phyloP scores from a whole-genome alignment of 2,329 filamentous ascomycete species.

The Colletotrichum camelliae region DNA sequence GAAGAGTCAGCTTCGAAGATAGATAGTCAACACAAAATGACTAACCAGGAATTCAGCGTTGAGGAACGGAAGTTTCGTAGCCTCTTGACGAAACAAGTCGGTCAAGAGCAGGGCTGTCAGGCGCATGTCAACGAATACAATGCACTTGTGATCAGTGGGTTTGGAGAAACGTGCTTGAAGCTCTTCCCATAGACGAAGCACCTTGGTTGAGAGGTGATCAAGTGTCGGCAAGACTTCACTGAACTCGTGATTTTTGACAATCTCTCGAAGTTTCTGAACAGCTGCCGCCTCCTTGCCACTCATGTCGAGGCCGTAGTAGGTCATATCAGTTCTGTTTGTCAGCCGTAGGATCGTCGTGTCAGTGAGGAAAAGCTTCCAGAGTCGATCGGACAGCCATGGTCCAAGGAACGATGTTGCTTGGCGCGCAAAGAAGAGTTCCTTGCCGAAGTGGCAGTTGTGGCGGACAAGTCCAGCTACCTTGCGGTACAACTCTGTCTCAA shows the following conservation, averaged over 20 bases:
- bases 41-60: conserved; percentile 67
- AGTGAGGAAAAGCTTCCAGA: conserved; percentile 75
- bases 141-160: conserved; percentile 69
- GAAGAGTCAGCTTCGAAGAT: background rate
- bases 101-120: conserved; percentile 77
- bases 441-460: conserved; percentile 52
- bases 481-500: conserved; percentile 69
- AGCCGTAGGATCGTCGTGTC: conserved; percentile 67
- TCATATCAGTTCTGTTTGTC: conserved; percentile 53
- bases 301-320: conserved; percentile 28
- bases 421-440: conserved; percentile 64
- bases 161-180: conserved; percentile 68
- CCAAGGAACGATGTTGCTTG: conserved; percentile 73
- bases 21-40: background rate
- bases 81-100: conserved; percentile 65
- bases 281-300: conserved; percentile 59
- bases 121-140: conserved; percentile 84
- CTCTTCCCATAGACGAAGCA: conserved; percentile 64
- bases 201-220: conserved; percentile 73
- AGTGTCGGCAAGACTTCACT: conserved; percentile 30
- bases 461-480: conserved; percentile 54
- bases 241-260: conserved; percentile 61
- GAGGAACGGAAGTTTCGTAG: conserved; percentile 63
- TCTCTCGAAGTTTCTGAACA: conserved; percentile 62
- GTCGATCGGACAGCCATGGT: conserved; percentile 82